Percentiles rank a stretch among this genome's conserved stretches.
These are phyloP conservation scores for Mycena albidolilacea DNA, from an alignment of 768 basidiomycete genomes.

Conservation along the genomic window DNA sequence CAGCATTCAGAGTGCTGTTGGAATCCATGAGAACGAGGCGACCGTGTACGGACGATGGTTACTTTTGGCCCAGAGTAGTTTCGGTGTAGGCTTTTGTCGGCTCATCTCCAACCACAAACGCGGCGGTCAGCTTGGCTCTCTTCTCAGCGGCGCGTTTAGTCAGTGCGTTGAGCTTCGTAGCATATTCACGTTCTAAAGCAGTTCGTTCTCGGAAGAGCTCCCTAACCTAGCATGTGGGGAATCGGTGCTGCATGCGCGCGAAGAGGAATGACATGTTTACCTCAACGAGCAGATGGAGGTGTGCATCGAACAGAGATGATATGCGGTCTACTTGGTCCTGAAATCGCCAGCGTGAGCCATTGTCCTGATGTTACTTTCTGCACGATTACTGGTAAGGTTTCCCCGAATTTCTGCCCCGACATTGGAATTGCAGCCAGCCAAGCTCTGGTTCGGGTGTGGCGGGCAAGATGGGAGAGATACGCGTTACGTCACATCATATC, in stretches of 20 bases:
- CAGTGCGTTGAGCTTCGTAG: constrained; percentile 75
- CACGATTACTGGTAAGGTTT: constrained; percentile 65
- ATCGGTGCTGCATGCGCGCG: constrained; percentile 7
- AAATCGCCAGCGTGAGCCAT: constrained; percentile 27
- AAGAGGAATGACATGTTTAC: constrained; percentile 55
- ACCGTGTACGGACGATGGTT: constrained; percentile 13
- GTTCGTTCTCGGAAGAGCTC: constrained; percentile 79
- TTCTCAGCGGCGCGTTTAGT: constrained; percentile 80
- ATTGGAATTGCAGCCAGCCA: neutral
- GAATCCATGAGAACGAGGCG: constrained; percentile 29
- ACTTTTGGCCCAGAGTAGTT: constrained; percentile 71
- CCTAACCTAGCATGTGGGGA: constrained; percentile 66
- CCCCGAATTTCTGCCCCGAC: constrained; percentile 61
- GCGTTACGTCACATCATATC: constrained; percentile 11
- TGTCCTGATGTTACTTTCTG: constrained; percentile 13
- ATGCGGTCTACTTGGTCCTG: constrained; percentile 85
- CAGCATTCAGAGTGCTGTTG: constrained; percentile 78
- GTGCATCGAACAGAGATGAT: constrained; percentile 68
- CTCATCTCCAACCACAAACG: constrained; percentile 75
- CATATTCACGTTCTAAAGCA: constrained; percentile 85
- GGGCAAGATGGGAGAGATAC: neutral
- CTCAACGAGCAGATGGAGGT: constrained; percentile 76
- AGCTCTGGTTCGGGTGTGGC: neutral
- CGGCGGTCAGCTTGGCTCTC: constrained; percentile 70
- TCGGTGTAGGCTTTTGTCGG: constrained; percentile 76